Conservation (phyloP, 306 rosid species). For the Malus asiatica region DNA sequence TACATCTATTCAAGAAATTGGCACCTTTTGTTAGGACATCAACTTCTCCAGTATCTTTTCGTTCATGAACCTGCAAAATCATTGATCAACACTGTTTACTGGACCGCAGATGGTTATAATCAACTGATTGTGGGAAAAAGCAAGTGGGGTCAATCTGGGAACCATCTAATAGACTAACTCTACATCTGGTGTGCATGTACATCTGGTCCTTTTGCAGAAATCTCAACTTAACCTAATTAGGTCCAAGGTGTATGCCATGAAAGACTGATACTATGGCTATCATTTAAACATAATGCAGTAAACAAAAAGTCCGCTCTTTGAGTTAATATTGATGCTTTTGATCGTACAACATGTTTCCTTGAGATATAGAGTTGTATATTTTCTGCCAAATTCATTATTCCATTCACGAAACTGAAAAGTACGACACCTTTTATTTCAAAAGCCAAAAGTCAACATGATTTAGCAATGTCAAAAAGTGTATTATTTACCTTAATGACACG, state of each 20-base stretch:
- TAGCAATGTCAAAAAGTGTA: neutral
- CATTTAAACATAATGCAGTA: neutral
- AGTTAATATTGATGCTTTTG: neutral
- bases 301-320: neutral
- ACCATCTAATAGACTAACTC: neutral
- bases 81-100: neutral
- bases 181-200: neutral
- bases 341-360: neutral
- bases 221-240: neutral
- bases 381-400: neutral
- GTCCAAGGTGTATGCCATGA: neutral
- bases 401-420: neutral
- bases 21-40: slow-evolving; percentile 91
- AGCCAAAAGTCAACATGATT: neutral
- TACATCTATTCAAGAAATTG: neutral
- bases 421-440: neutral
- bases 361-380: neutral
- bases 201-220: neutral
- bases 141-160: neutral
- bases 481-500: slow-evolving; percentile 74
- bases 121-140: neutral
- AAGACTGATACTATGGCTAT: neutral
- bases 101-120: neutral
- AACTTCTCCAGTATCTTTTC: slow-evolving; percentile 68
- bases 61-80: slow-evolving; percentile 72